These are phyloP conservation scores for Martiniozyma abietophila DNA, from an alignment of 805 yeast species.

Conservation along the genomic window DNA sequence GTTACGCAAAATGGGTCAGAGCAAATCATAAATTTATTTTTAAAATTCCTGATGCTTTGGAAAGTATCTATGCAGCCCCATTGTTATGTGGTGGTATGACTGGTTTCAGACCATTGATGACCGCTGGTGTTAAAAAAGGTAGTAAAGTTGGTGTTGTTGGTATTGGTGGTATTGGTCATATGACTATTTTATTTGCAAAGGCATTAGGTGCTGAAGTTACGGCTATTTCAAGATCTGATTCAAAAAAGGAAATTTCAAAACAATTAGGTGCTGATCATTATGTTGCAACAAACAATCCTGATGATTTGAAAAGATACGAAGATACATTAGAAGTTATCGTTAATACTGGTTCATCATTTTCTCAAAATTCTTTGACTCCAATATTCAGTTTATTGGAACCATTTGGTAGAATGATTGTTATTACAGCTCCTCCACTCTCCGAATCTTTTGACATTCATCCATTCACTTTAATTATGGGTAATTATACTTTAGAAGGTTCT, in stretches of 20 bases:
- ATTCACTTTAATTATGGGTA: conserved; percentile 26
- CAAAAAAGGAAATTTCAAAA: conserved; percentile 39
- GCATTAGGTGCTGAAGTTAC: conserved; percentile 52
- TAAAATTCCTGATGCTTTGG: conserved; percentile 37
- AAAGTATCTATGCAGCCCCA: conserved; percentile 38
- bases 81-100: conserved; percentile 50
- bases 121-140: conserved; percentile 35
- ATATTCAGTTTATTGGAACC: conserved; percentile 19
- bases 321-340: conserved; percentile 36
- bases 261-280: conserved; percentile 43
- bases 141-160: conserved; percentile 40
- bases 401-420: conserved; percentile 21
- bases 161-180: conserved; percentile 37
- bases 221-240: conserved; percentile 43
- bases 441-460: conserved; percentile 23
- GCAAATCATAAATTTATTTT: conserved; percentile 36
- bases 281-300: conserved; percentile 42
- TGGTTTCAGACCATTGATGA: conserved; percentile 36
- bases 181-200: conserved; percentile 39
- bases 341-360: conserved; percentile 35
- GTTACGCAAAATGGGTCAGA: conserved; percentile 39
- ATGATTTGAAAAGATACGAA: conserved; percentile 28
- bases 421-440: conserved; percentile 28
- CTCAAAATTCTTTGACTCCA: conserved; percentile 20
- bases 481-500: conserved; percentile 27